Evolutionary conservation across 1,139 yeast species (phyloP).

Genomic region (Kodamaea derodonti): DNA sequence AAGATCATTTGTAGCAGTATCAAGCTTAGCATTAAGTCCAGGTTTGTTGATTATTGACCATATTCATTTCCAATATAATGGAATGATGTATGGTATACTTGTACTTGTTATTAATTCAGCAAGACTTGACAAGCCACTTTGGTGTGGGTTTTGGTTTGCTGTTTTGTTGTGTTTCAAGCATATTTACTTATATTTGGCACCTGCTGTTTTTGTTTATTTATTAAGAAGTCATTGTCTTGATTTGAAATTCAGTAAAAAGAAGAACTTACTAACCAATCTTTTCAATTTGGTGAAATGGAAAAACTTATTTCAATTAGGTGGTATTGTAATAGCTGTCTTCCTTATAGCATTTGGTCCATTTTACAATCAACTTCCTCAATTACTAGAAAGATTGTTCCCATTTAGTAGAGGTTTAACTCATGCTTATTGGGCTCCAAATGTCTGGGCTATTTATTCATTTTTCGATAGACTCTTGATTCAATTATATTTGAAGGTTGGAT

Average conservation of each 20-base stretch:
- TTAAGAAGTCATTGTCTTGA: slow-evolving; percentile 67
- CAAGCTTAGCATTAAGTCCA: slow-evolving; percentile 82
- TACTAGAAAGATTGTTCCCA: slow-evolving; percentile 75
- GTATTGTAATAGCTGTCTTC: slow-evolving; percentile 62
- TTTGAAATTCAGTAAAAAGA: slow-evolving; percentile 30
- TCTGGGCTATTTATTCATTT: slow-evolving; percentile 93
- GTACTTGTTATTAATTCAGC: slow-evolving; percentile 73
- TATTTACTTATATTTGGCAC: slow-evolving; percentile 88
- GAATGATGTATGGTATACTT: slow-evolving; percentile 83
- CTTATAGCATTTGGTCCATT: slow-evolving; percentile 79
- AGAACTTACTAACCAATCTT: slow-evolving; percentile 20
- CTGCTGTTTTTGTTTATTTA: slow-evolving; percentile 82
- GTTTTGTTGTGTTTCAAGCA: slow-evolving; percentile 87
- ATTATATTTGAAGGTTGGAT: slow-evolving; percentile 43
- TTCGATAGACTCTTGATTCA: slow-evolving; percentile 69
- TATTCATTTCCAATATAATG: slow-evolving; percentile 93
- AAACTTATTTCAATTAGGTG: slow-evolving; percentile 58
- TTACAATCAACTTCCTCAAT: slow-evolving; percentile 59
- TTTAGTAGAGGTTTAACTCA: slow-evolving; percentile 94
- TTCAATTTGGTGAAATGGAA: slow-evolving; percentile 51
- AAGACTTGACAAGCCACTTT: slow-evolving; percentile 49
- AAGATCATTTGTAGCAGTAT: slow-evolving; percentile 71
- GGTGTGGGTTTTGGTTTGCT: slow-evolving; percentile 73
- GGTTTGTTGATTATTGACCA: slow-evolving; percentile 87
- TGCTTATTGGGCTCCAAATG: slow-evolving; percentile 98